Conservation (phyloP, 2,329 filamentous ascomycete genomes). For the Beauveria bassiana region DNA sequence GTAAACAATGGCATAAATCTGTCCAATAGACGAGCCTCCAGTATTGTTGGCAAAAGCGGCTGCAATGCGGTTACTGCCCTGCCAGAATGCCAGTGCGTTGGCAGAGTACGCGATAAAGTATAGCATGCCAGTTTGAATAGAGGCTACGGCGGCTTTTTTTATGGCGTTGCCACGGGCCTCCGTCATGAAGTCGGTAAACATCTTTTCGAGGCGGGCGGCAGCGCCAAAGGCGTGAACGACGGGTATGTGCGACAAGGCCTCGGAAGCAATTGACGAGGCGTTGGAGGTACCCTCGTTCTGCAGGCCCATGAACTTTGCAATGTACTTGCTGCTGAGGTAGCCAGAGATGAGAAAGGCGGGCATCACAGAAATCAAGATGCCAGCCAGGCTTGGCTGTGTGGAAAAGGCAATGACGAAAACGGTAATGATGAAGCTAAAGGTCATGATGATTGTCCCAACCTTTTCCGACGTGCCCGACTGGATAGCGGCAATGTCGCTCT, state of each 20-base stretch:
- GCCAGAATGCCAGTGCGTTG: conserved; percentile 59
- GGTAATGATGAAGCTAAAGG: conserved; percentile 50
- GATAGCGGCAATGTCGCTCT: conserved; percentile 51
- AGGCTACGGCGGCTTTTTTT: conserved; percentile 48
- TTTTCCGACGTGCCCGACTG: conserved; percentile 56
- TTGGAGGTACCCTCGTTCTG: conserved; percentile 39
- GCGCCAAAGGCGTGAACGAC: conserved; percentile 50
- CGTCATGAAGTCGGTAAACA: conserved; percentile 35
- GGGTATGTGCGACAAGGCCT: conserved; percentile 42
- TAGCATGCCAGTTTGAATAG: conserved; percentile 48
- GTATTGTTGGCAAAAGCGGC: conserved; percentile 19
- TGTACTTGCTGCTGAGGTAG: conserved; percentile 41
- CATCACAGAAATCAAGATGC: conserved; percentile 47
- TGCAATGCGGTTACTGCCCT: conserved; percentile 40
- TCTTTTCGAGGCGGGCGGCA: conserved; percentile 41
- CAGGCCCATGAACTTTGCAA: conserved; percentile 34
- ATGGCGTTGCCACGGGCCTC: conserved; percentile 39
- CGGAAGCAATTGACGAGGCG: conserved; percentile 47
- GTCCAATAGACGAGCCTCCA: conserved; percentile 33
- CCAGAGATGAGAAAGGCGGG: conserved; percentile 48
- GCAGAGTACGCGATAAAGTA: conserved; percentile 59
- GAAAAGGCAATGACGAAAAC: conserved; percentile 55
- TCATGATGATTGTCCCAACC: conserved; percentile 50
- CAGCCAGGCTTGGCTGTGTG: conserved; percentile 47
- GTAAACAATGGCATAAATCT: conserved; percentile 47